Percentiles rank a stretch among this genome's conserved stretches.
Conservation (phyloP, 208 protist species). For the Trypanosoma theileri region DNA sequence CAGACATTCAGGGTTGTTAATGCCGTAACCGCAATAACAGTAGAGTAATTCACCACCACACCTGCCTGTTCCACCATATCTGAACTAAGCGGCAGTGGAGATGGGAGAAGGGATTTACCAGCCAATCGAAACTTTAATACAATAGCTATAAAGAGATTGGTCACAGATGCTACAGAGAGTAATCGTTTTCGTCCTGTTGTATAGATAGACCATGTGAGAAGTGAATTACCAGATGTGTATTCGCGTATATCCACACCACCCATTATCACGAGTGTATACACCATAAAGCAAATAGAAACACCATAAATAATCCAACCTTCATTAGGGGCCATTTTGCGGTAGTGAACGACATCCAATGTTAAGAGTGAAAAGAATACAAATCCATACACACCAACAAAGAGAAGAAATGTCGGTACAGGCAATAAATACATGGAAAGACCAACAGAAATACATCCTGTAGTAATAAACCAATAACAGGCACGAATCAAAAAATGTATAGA, state of each 20-base stretch:
- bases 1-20: slow-evolving; percentile 62
- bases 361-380: slow-evolving; percentile 52
- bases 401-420: slow-evolving; percentile 41
- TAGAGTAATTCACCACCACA: slow-evolving; percentile 57
- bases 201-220: slow-evolving; percentile 60
- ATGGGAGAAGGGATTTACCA: slow-evolving; percentile 56
- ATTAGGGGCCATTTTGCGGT: slow-evolving; percentile 36
- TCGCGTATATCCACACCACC: slow-evolving; percentile 20
- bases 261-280: slow-evolving; percentile 25
- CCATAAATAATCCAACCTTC: slow-evolving; percentile 33
- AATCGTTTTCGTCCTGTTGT: slow-evolving; percentile 58
- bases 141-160: slow-evolving; percentile 62
- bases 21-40: slow-evolving; percentile 42
- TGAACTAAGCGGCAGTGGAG: slow-evolving; percentile 34
- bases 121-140: slow-evolving; percentile 63
- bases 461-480: slow-evolving; percentile 49
- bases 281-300: slow-evolving; percentile 36
- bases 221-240: slow-evolving; percentile 10
- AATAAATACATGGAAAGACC: slow-evolving; percentile 58
- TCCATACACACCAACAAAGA: slow-evolving; percentile 46
- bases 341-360: slow-evolving; percentile 66
- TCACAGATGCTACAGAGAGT: slow-evolving; percentile 44
- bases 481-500: slow-evolving; percentile 37
- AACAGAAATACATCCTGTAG: slow-evolving; percentile 39
- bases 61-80: slow-evolving; percentile 36